phyloP scores from a whole-genome alignment of 2,329 filamentous ascomycete genomes.

The Curvularia spicifera region DNA sequence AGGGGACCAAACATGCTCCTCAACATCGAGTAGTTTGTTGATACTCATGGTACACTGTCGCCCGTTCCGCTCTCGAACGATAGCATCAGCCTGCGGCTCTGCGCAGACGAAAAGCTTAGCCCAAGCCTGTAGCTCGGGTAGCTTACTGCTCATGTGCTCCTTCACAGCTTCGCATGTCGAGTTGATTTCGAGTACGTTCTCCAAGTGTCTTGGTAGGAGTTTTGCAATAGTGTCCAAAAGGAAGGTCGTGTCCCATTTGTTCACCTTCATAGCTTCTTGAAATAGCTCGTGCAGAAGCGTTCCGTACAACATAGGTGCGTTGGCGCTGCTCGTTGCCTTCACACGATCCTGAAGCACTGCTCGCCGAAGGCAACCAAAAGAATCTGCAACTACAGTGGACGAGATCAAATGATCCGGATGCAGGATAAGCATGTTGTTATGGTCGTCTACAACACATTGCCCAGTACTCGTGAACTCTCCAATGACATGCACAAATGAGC shows the following conservation, averaged over 20 bases:
- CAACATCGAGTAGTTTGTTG: conserved; percentile 92
- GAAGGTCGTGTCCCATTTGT: conserved; percentile 77
- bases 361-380: conserved; percentile 86
- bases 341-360: conserved; percentile 94
- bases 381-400: conserved; percentile 94
- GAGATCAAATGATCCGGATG: conserved; percentile 96
- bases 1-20: conserved; percentile 98
- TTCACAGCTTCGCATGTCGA: conserved; percentile 74
- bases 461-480: conserved; percentile 74
- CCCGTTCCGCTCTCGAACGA: conserved; percentile 80
- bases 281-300: conserved; percentile 95
- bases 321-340: conserved; percentile 84
- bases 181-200: conserved; percentile 88
- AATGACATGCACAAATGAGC: conserved; percentile 85
- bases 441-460: conserved; percentile 82
- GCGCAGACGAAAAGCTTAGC: conserved; percentile 78
- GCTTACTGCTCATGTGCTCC: conserved; percentile 82
- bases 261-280: conserved; percentile 83
- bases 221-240: conserved; percentile 70
- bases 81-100: conserved; percentile 71
- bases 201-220: conserved; percentile 77
- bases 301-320: conserved; percentile 84
- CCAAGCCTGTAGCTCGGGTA: conserved; percentile 82
- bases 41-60: conserved; percentile 81
- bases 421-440: conserved; percentile 82